phyloP scores from a whole-genome alignment of 768 basidiomycete genomes.

The Tylopilus intermedius region DNA sequence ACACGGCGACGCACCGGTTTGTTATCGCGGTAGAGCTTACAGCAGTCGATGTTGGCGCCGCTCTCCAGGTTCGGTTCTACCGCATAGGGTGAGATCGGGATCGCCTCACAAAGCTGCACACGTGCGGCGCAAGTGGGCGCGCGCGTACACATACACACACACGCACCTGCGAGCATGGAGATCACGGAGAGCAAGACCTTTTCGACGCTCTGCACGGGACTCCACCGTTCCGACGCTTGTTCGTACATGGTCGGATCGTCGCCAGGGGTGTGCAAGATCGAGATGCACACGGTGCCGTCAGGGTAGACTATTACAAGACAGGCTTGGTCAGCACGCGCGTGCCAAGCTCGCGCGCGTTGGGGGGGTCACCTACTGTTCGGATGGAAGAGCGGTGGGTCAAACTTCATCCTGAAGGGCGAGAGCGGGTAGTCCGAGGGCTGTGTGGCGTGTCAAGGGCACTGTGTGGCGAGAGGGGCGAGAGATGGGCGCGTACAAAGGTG shows the following conservation, averaged over 20 bases:
- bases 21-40: slow-evolving; percentile 93
- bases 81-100: background rate
- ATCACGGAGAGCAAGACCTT: slow-evolving; percentile 95
- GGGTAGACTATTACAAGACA: slow-evolving; percentile 66
- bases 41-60: slow-evolving; percentile 95
- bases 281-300: slow-evolving; percentile 96
- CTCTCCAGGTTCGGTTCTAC: slow-evolving; percentile 95
- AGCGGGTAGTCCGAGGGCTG: slow-evolving; percentile 89
- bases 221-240: slow-evolving; percentile 93
- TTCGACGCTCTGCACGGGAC: slow-evolving; percentile 97
- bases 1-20: slow-evolving; percentile 38
- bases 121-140: too few species aligned
- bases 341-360: background rate
- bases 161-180: slow-evolving; percentile 89
- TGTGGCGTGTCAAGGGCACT: slow-evolving; percentile 22
- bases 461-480: background rate
- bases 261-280: slow-evolving; percentile 92
- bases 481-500: slow-evolving; percentile 59
- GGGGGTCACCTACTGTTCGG: slow-evolving; percentile 77
- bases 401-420: slow-evolving; percentile 99
- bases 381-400: slow-evolving; percentile 95
- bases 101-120: background rate
- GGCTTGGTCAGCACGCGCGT: background rate
- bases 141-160: background rate
- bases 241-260: slow-evolving; percentile 83